Base-by-base conservation (phyloP, 352 stramenopile species). In the Peronospora farinosa region DNA sequence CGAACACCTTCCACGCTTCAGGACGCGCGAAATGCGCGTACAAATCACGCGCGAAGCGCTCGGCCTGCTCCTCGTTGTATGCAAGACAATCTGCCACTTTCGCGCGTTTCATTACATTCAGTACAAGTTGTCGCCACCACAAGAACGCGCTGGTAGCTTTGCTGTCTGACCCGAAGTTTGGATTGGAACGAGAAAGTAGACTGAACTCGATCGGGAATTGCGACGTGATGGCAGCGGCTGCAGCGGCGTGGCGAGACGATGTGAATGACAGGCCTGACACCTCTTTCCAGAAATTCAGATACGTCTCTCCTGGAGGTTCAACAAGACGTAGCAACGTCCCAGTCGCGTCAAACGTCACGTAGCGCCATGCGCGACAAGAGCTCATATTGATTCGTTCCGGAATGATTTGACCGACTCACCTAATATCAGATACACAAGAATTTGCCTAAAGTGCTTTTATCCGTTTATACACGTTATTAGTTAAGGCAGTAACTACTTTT, bases 321-420 rank as follows among this genome's bases (percentile, higher is more conserved):
- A 65, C 69, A 17, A 63, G 72, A 2, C 62, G 69, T 33, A 89
- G 37, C 40, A 92, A 59, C 51, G 81, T 92, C 31, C 74, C 76
- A n/a, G 74, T 92, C 25, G 71, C 77, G 51, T 92, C 81, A 33
- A 92, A 57, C 45, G 80, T 88, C 37, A 85, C 62, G 37, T 54
- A 71, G 31, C 63, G 54, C 58, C 57, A 73, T 9, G 46, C 7
- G 8, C 36, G 49, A 32, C 50, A 28, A n/a, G 39, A n/a, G 3
- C 23, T 15, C 60, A 64, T 57, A n/a, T 8, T 52, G 13, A 13
- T 35, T 13, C 11, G 30, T 35, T 35, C 30, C 30, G 9, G 11
- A 30, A 43, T 39, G 37, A 42, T 42, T 42, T 42, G 37, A 30
- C 4, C 7, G 25, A 7, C 25, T 30, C n/a, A n/a, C n/a, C n/a